These are phyloP conservation scores for Phlyctochytrium bullatum DNA, from an alignment of 192 early-diverging fungal species.

Conservation along the genomic window DNA sequence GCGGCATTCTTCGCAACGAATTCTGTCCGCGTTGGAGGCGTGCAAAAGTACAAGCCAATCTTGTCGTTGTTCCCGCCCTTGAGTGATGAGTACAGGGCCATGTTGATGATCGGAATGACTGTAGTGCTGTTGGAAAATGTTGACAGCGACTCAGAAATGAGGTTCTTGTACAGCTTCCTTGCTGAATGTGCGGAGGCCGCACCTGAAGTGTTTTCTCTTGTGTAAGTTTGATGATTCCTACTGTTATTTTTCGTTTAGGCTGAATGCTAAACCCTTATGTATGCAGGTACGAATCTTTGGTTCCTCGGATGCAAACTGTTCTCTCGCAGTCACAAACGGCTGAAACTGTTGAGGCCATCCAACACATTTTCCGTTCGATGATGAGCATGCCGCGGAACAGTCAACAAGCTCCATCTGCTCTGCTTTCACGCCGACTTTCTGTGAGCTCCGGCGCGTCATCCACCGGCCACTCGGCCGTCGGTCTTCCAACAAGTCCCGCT, in stretches of 20 bases:
- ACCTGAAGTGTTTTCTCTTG: constrained; percentile 70
- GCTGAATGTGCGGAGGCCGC: constrained; percentile 68
- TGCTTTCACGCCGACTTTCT: background rate
- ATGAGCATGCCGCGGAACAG: constrained; percentile 31
- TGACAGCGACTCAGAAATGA: constrained; percentile 68
- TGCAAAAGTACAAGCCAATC: constrained; percentile 55
- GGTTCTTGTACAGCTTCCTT: constrained; percentile 74
- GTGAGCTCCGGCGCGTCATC: background rate
- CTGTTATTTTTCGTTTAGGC: constrained; percentile 4
- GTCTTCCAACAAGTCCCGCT: background rate
- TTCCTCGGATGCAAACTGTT: constrained; percentile 73
- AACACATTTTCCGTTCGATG: constrained; percentile 68
- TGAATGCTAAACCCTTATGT: constrained; percentile 1
- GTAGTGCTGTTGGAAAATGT: constrained; percentile 69
- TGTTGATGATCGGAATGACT: constrained; percentile 64
- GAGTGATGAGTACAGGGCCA: constrained; percentile 54
- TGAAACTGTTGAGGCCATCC: constrained; percentile 67
- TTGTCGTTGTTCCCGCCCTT: constrained; percentile 67
- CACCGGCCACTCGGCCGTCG: background rate
- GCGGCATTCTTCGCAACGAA: constrained; percentile 8
- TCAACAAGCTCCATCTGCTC: constrained; percentile 9
- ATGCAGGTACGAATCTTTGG: constrained; percentile 63
- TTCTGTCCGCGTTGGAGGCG: background rate
- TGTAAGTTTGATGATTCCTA: constrained; percentile 61
- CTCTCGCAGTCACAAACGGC: constrained; percentile 62